These are phyloP conservation scores for Clonostachys byssicola DNA, from an alignment of 2,329 filamentous ascomycete genomes.

Conservation along the genomic window DNA sequence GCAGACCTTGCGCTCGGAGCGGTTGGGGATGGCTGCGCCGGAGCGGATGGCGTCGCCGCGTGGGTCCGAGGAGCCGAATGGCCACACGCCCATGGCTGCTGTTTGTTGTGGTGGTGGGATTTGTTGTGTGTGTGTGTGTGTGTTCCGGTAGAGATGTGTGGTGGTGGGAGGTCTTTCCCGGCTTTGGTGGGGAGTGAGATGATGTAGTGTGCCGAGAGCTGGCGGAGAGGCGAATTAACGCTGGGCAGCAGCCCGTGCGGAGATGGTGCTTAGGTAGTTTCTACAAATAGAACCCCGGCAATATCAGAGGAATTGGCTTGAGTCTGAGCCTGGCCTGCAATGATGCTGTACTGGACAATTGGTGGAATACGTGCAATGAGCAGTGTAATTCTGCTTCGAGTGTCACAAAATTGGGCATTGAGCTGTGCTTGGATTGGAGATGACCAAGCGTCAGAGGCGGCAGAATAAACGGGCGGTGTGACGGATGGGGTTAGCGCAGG, in stretches of 20 bases:
- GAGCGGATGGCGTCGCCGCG: slow-evolving; percentile 50
- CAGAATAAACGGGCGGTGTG: too few species aligned
- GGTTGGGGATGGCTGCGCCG: slow-evolving; percentile 72
- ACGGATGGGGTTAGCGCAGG: too few species aligned
- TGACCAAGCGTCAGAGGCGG: too few species aligned
- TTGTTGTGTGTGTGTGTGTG: slow-evolving; percentile 1
- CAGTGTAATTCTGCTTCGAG: too few species aligned
- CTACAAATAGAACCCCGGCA: too few species aligned
- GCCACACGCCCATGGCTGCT: slow-evolving; percentile 19
- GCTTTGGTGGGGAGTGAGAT: not conserved
- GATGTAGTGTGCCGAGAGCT: not conserved
- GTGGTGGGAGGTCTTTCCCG: not conserved
- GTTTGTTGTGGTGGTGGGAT: not conserved
- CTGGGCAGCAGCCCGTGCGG: not conserved
- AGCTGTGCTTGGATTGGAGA: too few species aligned
- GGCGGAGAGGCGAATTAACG: not conserved
- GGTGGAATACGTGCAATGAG: too few species aligned
- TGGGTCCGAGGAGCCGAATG: slow-evolving; percentile 37
- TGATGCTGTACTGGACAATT: too few species aligned
- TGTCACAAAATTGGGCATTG: too few species aligned
- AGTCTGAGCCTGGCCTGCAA: too few species aligned
- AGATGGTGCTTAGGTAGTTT: too few species aligned
- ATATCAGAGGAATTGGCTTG: too few species aligned
- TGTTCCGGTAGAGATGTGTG: not conserved
- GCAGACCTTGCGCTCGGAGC: slow-evolving; percentile 76